Evolutionary conservation across 2,329 filamentous ascomycete genomes (phyloP).

Genomic region (Colletotrichum melonis): DNA sequence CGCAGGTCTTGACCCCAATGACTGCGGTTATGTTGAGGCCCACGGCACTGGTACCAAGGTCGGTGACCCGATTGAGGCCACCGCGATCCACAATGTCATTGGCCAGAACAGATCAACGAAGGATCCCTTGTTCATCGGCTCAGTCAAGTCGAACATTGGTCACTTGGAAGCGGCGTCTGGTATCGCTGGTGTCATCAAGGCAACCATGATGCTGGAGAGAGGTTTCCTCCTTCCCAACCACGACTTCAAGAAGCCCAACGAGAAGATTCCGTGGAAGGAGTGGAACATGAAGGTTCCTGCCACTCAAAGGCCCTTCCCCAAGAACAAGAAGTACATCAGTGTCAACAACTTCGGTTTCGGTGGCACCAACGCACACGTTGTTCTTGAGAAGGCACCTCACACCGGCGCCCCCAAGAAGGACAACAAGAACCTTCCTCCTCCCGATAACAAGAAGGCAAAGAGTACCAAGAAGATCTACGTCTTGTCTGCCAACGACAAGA

Average conservation of each 20-base stretch:
- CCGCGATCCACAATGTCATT: slow-evolving; percentile 58
- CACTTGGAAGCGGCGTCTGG: slow-evolving; percentile 64
- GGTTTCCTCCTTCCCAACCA: slow-evolving; percentile 62
- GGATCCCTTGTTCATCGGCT: slow-evolving; percentile 57
- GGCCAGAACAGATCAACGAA: slow-evolving; percentile 39
- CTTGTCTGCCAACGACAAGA: slow-evolving; percentile 52
- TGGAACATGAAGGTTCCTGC: slow-evolving; percentile 62
- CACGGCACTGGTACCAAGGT: slow-evolving; percentile 68
- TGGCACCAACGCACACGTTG: slow-evolving; percentile 57
- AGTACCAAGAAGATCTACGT: slow-evolving; percentile 52
- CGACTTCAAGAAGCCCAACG: slow-evolving; percentile 61
- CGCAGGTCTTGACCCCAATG: slow-evolving; percentile 41
- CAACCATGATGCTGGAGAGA: slow-evolving; percentile 61
- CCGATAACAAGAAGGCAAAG: slow-evolving; percentile 18
- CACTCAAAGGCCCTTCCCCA: slow-evolving; percentile 57
- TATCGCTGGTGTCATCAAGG: slow-evolving; percentile 64
- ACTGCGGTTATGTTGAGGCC: slow-evolving; percentile 55
- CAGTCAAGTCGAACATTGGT: slow-evolving; percentile 63
- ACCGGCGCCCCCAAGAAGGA: slow-evolving; percentile 12
- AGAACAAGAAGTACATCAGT: slow-evolving; percentile 60
- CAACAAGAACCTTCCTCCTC: slow-evolving; percentile 37
- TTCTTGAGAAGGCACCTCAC: slow-evolving; percentile 53
- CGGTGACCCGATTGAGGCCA: slow-evolving; percentile 67
- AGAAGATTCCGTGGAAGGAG: slow-evolving; percentile 59
- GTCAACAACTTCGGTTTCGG: slow-evolving; percentile 61